Base-by-base conservation (phyloP, 192 early-diverging fungal species). In the Chytriomyces sp. region DNA sequence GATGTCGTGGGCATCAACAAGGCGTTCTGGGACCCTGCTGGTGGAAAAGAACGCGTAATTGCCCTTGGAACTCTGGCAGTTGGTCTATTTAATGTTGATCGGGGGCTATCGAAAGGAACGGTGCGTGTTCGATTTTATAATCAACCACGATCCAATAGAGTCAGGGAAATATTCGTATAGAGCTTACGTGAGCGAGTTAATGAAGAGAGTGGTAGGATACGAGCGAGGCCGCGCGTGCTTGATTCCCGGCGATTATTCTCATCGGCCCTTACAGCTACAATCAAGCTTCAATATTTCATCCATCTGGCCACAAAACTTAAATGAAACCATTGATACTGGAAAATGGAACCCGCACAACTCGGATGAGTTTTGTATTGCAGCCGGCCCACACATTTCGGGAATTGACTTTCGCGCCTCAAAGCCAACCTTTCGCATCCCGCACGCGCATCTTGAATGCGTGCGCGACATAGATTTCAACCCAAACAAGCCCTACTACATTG, bases 381-480 rank as follows among this genome's bases (percentile, higher is more conserved):
- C 86, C 34, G 89, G 85, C 22, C 70, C 80, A 4, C 75, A 80
- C 22, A 76, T 96, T 3, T 81, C 82, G 33, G 85, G 90, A 8
- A 93, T 91, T 88, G 92, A 95, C 76, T 62, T 87, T 30, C 85
- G 89, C 17, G 78, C 84, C 2, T 78, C 80, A 22, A 32, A 58
- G 39, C 30, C 38, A 25, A 39, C 68, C 4, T 67, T 86, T 55
- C 54, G 69, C 30, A 86, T 89, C 22, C 68, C 73, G 6, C 59
- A 84, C 22, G 91, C 94, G n/a, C 96, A 98, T 71, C 78, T 85
- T n/a, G 79, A 83, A n/a, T 80, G 77, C 39, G 78, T 95, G 31
- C 84, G 90, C 28, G 84, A 85, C 10, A 56, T 97, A 2, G 94
- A 95, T 78, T 93, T 87, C 72, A 98, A 98, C 73, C 89, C 91